Evolutionary conservation across 2,329 filamentous ascomycete species (phyloP).

Genomic region (Trichophyton benhamiae): DNA sequence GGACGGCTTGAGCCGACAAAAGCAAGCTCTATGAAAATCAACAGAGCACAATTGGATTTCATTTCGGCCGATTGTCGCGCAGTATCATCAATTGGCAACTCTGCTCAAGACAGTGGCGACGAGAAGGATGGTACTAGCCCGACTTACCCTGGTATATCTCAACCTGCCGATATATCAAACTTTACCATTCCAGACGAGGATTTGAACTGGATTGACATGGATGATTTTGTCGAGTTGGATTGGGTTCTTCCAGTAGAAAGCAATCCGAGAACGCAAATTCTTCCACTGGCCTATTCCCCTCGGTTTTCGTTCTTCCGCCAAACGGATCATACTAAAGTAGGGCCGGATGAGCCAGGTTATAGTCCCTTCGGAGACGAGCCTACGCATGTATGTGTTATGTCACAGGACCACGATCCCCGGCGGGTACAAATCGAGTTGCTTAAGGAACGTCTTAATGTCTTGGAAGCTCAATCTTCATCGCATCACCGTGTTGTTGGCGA

Average conservation of each 20-base stretch:
- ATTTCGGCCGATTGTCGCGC: slow-evolving; percentile 85
- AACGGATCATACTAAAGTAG: slow-evolving; percentile 74
- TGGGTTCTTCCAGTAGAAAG: slow-evolving; percentile 86
- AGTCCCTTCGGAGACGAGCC: slow-evolving; percentile 89
- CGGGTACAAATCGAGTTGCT: slow-evolving; percentile 80
- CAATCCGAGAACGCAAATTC: slow-evolving; percentile 85
- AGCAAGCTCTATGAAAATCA: slow-evolving; percentile 89
- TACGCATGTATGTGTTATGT: slow-evolving; percentile 93
- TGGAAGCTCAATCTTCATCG: slow-evolving; percentile 63
- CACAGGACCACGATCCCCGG: slow-evolving; percentile 74
- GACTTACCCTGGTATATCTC: slow-evolving; percentile 41
- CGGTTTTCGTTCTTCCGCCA: slow-evolving; percentile 94
- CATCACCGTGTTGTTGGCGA: slow-evolving; percentile 64
- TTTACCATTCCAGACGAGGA: slow-evolving; percentile 96
- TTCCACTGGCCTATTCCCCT: slow-evolving; percentile 86
- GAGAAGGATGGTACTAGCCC: slow-evolving; percentile 52
- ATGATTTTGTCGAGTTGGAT: slow-evolving; percentile 95
- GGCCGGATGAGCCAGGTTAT: slow-evolving; percentile 61
- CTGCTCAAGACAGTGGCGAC: slow-evolving; percentile 59
- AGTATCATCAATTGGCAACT: slow-evolving; percentile 76
- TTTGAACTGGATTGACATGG: slow-evolving; percentile 96
- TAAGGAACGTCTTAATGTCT: slow-evolving; percentile 61
- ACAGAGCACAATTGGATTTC: slow-evolving; percentile 85
- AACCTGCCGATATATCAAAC: slow-evolving; percentile 56
- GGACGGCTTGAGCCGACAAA: slow-evolving; percentile 63